phyloP scores from a whole-genome alignment of 768 basidiomycete genomes.

The Scleroderma bovista region DNA sequence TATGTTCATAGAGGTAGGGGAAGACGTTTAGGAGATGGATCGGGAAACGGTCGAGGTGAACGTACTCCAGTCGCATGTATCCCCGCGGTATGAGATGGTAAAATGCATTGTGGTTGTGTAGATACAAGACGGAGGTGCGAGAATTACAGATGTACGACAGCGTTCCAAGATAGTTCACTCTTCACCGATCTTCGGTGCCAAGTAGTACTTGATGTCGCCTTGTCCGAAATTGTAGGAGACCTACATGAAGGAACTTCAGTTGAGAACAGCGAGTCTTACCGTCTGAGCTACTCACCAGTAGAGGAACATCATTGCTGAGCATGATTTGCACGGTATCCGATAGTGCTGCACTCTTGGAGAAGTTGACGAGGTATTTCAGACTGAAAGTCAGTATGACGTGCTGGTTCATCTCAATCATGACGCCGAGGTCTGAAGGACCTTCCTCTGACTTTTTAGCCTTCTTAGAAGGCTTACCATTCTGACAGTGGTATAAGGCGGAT shows the following conservation, averaged over 20 bases:
- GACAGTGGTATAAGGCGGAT: not conserved
- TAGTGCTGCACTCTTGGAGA: constrained; percentile 82
- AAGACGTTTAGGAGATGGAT: too few species aligned
- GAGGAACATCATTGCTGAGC: constrained; percentile 90
- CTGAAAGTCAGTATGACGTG: constrained; percentile 92
- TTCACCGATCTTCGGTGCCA: constrained; percentile 93
- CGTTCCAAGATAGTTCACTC: constrained; percentile 46
- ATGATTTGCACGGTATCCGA: constrained; percentile 70
- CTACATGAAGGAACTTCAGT: constrained; percentile 33
- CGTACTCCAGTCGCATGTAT: too few species aligned
- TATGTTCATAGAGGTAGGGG: too few species aligned
- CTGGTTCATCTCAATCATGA: constrained; percentile 82
- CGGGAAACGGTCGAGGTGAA: too few species aligned
- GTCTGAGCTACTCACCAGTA: constrained; percentile 51
- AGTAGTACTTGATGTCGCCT: constrained; percentile 88
- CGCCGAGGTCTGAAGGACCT: constrained; percentile 49
- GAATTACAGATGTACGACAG: constrained; percentile 1
- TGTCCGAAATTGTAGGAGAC: constrained; percentile 87
- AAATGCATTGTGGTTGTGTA: not conserved
- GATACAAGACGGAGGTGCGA: not conserved
- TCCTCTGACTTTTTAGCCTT: constrained; percentile 58
- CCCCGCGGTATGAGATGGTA: too few species aligned
- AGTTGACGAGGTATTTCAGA: constrained; percentile 95
- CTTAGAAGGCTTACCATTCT: constrained; percentile 41
- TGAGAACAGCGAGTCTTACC: not conserved